These are phyloP conservation scores for Letharia columbiana DNA, from an alignment of 495 filamentous ascomycete genomes.

Conservation along the genomic window DNA sequence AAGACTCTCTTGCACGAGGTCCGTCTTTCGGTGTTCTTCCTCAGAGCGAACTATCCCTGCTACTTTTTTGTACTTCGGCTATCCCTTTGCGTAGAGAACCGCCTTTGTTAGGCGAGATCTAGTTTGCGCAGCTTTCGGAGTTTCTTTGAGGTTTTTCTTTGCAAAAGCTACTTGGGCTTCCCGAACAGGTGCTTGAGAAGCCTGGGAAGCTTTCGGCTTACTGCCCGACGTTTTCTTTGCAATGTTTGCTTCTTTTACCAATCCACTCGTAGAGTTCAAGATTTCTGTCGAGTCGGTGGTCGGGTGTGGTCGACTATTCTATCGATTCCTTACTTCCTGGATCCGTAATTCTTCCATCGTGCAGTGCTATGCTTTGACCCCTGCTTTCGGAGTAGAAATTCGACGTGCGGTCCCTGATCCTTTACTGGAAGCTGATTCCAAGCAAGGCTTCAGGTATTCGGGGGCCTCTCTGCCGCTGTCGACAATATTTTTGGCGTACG, in stretches of 20 bases:
- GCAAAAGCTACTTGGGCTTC: not conserved
- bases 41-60: not conserved
- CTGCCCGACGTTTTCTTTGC: not conserved
- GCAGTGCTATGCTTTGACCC: not conserved
- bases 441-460: not conserved
- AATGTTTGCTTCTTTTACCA: not conserved
- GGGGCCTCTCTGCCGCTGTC: slow-evolving; percentile 6
- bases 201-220: not conserved
- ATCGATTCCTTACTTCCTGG: not conserved
- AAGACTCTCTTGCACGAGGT: not conserved
- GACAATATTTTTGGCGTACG: slow-evolving; percentile 14
- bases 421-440: not conserved
- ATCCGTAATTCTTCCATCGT: not conserved
- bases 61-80: not conserved
- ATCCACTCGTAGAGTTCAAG: not conserved
- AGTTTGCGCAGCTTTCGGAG: not conserved
- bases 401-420: not conserved
- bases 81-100: not conserved
- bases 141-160: not conserved
- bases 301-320: not conserved
- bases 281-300: not conserved
- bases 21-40: not conserved
- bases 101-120: not conserved
- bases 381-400: not conserved
- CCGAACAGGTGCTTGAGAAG: not conserved